Evolutionary conservation across 768 basidiomycete species (phyloP), one percentile per base, ranked within the genome.

Genomic region (Mycena alexandri): DNA sequence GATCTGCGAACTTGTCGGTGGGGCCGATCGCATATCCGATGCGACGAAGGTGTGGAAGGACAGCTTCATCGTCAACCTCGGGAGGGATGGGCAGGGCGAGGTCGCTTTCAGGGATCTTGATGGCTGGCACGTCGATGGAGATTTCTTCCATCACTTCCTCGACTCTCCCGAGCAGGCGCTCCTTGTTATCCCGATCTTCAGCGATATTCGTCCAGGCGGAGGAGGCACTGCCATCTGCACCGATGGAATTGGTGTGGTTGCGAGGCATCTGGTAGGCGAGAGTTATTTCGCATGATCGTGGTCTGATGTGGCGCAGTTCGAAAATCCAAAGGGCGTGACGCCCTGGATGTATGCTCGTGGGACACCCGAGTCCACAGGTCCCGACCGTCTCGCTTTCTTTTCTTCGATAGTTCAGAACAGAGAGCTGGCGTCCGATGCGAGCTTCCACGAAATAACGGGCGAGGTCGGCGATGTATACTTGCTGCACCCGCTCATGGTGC

Each of bases 111-210:
- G 76, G 60, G 81, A 86, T 54, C 76, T 91, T 61, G 82, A 84
- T 61, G 89, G 89, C 68, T 91, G 89, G 89, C 89, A 90, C 74
- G 85, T 87, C 48, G 86, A 87, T 70, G 87, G 86, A 19, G 86
- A 87, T 70, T 88, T 87, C 72, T 89, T 87, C 74, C 82, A 83
- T 29, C 87, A 88, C 75, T 91, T 83, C 73, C 83, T 91, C 57
- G 89, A 90, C 73, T 90, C 88, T 22, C 87, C 86, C 5, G 89
- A 90, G 74, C 89, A 90, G 77, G 89, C 83, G 7, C 78, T 90
- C 34, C 82, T 89, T 59, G 87, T 88, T 22, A 88, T 89, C 61
- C 88, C 88, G 2, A 80, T 90, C 53, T 90, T 84, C 74, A 84
- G 86, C 33, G 83, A 89, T 58, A 89, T 91, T 75, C 69, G 76